Percentiles rank a stretch among this genome's conserved stretches.
Evolutionary conservation across 306 rosid genomes (phyloP).

Genomic region (Cucumis melo): DNA sequence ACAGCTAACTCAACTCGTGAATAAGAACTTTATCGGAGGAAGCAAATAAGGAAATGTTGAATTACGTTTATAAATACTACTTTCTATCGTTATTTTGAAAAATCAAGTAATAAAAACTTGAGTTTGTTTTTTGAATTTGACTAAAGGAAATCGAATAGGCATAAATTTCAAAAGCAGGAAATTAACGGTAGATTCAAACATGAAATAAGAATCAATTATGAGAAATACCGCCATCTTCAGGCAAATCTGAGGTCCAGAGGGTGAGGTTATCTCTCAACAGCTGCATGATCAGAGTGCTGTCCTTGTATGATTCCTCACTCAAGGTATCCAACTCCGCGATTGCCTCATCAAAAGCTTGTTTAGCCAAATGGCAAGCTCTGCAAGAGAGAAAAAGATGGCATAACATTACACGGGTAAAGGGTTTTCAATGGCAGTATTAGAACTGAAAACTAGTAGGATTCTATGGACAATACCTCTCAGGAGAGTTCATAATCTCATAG

Average conservation of each 20-base stretch:
- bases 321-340: conserved; percentile 70
- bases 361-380: conserved; percentile 78
- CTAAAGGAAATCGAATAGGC: not conserved
- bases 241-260: conserved; percentile 77
- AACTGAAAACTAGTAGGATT: not conserved
- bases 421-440: not conserved
- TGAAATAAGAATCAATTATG: not conserved
- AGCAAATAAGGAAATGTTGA: no score
- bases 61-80: no score
- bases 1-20: no score
- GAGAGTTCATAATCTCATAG: conserved; percentile 71
- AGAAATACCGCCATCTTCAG: conserved; percentile 60
- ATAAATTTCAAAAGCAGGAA: not conserved
- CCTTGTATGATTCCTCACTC: conserved; percentile 78
- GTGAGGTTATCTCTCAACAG: conserved; percentile 70
- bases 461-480: conserved; percentile 35
- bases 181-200: not conserved
- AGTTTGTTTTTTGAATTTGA: not conserved
- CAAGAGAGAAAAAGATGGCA: not conserved
- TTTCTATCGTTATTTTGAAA: no score
- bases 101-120: not conserved
- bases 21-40: not conserved
- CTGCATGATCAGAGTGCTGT: conserved; percentile 75
- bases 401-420: not conserved
- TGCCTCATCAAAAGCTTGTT: conserved; percentile 74